phyloP scores from a whole-genome alignment of 163 green algal genomes.

The Prototheca wickerhamii region DNA sequence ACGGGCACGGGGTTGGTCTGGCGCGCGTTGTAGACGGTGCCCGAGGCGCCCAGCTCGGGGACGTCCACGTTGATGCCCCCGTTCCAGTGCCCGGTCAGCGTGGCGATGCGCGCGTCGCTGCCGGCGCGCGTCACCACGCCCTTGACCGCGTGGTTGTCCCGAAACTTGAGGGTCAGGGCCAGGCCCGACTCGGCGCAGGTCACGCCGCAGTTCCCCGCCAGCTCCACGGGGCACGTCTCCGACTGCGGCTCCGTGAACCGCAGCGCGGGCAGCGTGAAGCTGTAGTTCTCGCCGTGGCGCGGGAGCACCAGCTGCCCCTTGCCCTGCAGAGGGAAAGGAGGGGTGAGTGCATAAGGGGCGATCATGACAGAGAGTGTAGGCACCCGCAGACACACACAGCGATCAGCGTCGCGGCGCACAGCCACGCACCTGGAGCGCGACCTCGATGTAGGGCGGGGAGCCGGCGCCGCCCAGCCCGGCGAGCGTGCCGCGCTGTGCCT shows the following conservation, averaged over 20 bases:
- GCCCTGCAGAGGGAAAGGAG: constrained; percentile 3
- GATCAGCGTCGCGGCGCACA: neutral
- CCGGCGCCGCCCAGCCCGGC: neutral
- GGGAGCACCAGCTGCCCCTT: constrained; percentile 1
- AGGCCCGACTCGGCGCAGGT: constrained; percentile 21
- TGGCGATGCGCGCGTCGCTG: neutral
- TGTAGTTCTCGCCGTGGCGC: constrained; percentile 22
- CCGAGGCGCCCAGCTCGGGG: constrained; percentile 1
- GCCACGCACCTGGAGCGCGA: neutral
- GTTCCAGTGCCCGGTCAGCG: neutral
- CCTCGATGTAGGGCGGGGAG: neutral
- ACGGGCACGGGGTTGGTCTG: constrained; percentile 3
- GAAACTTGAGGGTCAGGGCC: constrained; percentile 17
- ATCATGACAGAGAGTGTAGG: neutral
- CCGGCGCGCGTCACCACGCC: constrained; percentile 1
- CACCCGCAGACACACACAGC: neutral
- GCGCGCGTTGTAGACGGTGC: constrained; percentile 16
- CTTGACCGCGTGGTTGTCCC: constrained; percentile 12
- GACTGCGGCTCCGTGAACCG: constrained; percentile 9
- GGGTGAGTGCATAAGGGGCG: neutral
- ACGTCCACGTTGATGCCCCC: neutral
- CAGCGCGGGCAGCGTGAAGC: constrained; percentile 20
- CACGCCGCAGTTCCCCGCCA: constrained; percentile 9
- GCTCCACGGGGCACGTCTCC: constrained; percentile 20
- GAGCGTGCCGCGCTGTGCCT: neutral